Percentiles rank a stretch among this genome's conserved stretches.
Evolutionary conservation across 192 early-diverging fungal species (phyloP).

Genomic region (Geosiphon pyriformis): DNA sequence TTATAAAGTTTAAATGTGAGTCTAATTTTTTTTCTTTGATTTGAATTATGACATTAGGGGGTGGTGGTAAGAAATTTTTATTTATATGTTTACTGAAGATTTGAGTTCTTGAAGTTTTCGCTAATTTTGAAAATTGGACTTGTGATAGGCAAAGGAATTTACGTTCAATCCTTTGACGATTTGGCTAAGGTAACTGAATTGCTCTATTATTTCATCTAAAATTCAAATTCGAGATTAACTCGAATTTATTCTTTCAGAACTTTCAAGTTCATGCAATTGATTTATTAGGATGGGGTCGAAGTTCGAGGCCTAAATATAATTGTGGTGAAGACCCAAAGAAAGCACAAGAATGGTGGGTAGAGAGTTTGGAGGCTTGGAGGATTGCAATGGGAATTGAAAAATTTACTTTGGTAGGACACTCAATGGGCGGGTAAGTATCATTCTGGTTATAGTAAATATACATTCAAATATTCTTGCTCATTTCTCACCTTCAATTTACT

Average conservation of each 20-base stretch:
- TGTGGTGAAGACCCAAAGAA: slow-evolving; percentile 19
- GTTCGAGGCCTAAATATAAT: slow-evolving; percentile 14
- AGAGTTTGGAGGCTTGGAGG: slow-evolving; percentile 9
- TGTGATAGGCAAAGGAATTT: slow-evolving; percentile 24
- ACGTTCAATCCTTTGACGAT: slow-evolving; percentile 20
- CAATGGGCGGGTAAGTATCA: slow-evolving; percentile 15
- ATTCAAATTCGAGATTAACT: no score
- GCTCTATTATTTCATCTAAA: no score
- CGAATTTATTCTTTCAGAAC: neutral
- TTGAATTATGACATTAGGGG: no score
- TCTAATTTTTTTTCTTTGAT: no score
- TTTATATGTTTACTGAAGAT: neutral
- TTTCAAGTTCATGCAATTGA: slow-evolving; percentile 25
- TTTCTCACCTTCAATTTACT: neutral
- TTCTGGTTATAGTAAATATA: neutral
- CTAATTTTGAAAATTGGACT: neutral
- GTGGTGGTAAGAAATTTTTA: no score
- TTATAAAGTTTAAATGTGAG: no score
- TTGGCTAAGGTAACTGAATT: slow-evolving; percentile 22
- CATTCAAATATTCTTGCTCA: neutral
- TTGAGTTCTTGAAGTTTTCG: neutral
- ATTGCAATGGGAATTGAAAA: neutral
- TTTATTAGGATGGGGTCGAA: slow-evolving; percentile 27
- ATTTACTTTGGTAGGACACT: slow-evolving; percentile 7
- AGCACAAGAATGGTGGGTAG: slow-evolving; percentile 24